Evolutionary conservation across 768 basidiomycete genomes (phyloP).

Genomic region (Leccinum subgranulosum): DNA sequence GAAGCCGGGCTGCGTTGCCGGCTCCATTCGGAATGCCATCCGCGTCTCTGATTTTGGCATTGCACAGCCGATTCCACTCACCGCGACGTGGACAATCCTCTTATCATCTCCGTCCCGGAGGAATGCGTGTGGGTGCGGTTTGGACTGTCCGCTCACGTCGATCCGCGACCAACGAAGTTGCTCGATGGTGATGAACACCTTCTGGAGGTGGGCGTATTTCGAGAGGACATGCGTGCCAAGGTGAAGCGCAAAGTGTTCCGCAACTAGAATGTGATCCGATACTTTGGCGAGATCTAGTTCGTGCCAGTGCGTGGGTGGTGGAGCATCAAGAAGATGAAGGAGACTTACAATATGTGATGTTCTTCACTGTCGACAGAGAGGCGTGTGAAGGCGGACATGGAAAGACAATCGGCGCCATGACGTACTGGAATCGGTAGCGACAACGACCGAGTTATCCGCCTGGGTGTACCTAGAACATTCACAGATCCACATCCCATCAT

Average conservation of each 20-base stretch:
- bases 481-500: neutral
- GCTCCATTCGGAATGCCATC: conserved; percentile 18
- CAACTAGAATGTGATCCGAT: conserved; percentile 80
- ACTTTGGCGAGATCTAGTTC: conserved; percentile 76
- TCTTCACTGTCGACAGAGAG: conserved; percentile 47
- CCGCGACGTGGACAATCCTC: conserved; percentile 58
- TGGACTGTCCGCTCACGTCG: conserved; percentile 40
- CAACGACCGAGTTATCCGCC: conserved; percentile 84
- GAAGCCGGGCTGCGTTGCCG: conserved; percentile 6
- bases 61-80: conserved; percentile 26
- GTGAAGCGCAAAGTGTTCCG: conserved; percentile 86
- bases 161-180: conserved; percentile 86
- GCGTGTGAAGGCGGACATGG: neutral
- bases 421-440: conserved; percentile 90
- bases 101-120: conserved; percentile 90
- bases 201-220: conserved; percentile 73
- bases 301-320: neutral
- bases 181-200: conserved; percentile 68
- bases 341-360: conserved; percentile 57
- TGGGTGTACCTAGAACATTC: conserved; percentile 63
- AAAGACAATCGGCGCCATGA: neutral
- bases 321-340: neutral
- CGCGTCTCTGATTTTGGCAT: neutral
- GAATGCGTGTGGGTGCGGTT: conserved; percentile 78
- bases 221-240: conserved; percentile 79